These are phyloP conservation scores for Lecanoromycetidae sp. DNA, from an alignment of 2,329 filamentous ascomycete genomes.

Conservation along the genomic window DNA sequence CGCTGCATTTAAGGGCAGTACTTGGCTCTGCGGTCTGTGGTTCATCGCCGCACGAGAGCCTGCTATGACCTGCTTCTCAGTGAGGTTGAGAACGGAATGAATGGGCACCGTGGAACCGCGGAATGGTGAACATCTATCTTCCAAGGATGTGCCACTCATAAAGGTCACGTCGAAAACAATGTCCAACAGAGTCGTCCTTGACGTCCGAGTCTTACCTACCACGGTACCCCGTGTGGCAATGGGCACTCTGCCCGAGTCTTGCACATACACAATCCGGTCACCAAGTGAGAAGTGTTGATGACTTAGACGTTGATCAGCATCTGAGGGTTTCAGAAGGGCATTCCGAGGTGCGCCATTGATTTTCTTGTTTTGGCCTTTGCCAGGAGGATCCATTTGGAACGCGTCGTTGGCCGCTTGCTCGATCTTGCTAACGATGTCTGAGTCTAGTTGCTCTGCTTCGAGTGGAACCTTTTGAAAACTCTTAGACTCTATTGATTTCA, in stretches of 20 bases:
- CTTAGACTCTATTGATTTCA: constrained; percentile 83
- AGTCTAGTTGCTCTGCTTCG: constrained; percentile 92
- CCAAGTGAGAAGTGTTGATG: constrained; percentile 75
- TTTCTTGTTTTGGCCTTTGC: constrained; percentile 57
- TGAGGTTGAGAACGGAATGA: constrained; percentile 80
- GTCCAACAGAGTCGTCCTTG: constrained; percentile 71
- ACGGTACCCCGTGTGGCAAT: constrained; percentile 87
- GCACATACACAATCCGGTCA: constrained; percentile 84
- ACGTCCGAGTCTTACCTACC: constrained; percentile 82
- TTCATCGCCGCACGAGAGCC: constrained; percentile 48
- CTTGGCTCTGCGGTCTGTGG: constrained; percentile 37
- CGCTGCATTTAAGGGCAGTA: constrained; percentile 41
- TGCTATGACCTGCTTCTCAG: constrained; percentile 66
- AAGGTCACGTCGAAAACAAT: constrained; percentile 89
- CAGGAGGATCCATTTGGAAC: constrained; percentile 39
- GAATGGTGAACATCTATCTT: constrained; percentile 84
- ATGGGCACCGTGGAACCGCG: constrained; percentile 82
- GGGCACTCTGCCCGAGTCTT: constrained; percentile 86
- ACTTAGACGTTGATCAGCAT: constrained; percentile 85
- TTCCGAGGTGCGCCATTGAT: constrained; percentile 72
- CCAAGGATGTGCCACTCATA: constrained; percentile 91
- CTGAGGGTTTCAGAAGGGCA: constrained; percentile 80
- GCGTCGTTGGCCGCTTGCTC: constrained; percentile 61
- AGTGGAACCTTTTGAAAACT: constrained; percentile 91
- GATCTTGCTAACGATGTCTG: constrained; percentile 69